These are phyloP conservation scores for Nicotiana tabacum DNA, from an alignment of 257 asterid genomes.

Conservation along the genomic window DNA sequence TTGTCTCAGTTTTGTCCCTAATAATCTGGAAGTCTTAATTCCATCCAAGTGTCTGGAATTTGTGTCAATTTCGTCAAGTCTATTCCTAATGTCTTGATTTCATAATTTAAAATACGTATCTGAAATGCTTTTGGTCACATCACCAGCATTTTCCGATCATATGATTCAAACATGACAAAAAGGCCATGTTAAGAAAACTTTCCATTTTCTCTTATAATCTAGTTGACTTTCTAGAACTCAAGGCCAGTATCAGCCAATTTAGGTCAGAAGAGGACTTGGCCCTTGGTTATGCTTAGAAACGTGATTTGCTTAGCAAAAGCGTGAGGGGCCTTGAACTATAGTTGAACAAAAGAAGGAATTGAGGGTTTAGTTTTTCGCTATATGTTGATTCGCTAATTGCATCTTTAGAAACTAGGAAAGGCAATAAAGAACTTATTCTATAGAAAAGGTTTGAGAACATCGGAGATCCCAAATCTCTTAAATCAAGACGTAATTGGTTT, in stretches of 20 bases:
- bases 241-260: not conserved
- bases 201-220: not conserved
- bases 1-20: no score
- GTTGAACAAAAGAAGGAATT: not conserved
- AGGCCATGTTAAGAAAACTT: not conserved
- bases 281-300: not conserved
- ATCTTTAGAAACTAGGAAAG: no score
- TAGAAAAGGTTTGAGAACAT: no score
- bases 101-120: not conserved
- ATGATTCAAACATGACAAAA: not conserved
- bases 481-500: no score
- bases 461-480: no score
- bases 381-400: no score
- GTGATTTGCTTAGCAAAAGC: not conserved
- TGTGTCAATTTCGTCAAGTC: not conserved
- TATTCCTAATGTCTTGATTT: not conserved
- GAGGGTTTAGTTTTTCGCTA: not conserved
- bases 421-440: no score
- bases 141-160: not conserved
- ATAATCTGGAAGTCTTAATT: no score
- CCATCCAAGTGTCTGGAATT: not conserved
- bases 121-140: not conserved
- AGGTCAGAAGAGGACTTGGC: not conserved
- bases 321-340: not conserved
- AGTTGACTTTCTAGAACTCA: not conserved